Percentiles rank a stretch among this genome's conserved stretches.
phyloP scores from a whole-genome alignment of 1,284 basidiomycete species.

The Pseudozyma tsukubaensis region DNA sequence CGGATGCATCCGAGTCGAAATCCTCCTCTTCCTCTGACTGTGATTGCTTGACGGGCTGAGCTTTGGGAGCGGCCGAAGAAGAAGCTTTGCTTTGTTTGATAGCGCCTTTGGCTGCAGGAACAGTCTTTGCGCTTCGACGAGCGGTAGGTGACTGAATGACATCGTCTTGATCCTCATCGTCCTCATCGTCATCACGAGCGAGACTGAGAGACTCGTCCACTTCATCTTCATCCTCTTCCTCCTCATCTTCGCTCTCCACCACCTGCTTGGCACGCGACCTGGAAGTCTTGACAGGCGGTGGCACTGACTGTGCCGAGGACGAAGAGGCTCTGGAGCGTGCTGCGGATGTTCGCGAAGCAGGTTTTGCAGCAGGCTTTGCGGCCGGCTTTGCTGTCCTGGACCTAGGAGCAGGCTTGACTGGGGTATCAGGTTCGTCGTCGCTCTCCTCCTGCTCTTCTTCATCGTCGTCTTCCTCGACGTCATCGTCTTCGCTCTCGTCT shows the following conservation, averaged over 20 bases:
- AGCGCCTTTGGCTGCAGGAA: background rate
- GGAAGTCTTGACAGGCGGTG: constrained; percentile 23
- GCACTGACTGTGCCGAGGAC: constrained; percentile 12
- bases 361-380: constrained; percentile 10
- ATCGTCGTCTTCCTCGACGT: constrained; percentile 20
- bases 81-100: constrained; percentile 15
- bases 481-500: constrained; percentile 18
- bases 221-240: constrained; percentile 23
- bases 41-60: constrained; percentile 14
- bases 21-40: constrained; percentile 29
- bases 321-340: constrained; percentile 14
- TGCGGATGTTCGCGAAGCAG: constrained; percentile 17
- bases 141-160: constrained; percentile 27
- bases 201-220: background rate
- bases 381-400: constrained; percentile 21
- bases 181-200: constrained; percentile 11
- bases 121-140: constrained; percentile 14
- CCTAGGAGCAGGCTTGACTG: constrained; percentile 28
- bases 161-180: constrained; percentile 20
- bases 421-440: constrained; percentile 29
- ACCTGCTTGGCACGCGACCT: constrained; percentile 27
- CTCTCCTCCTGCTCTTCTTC: constrained; percentile 24
- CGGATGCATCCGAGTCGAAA: constrained; percentile 23
- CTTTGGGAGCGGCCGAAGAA: constrained; percentile 16
- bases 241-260: constrained; percentile 35